Evolutionary conservation across 2,329 filamentous ascomycete species (phyloP), one percentile per base, ranked within the genome.

Genomic region (Cladophialophora immunda): DNA sequence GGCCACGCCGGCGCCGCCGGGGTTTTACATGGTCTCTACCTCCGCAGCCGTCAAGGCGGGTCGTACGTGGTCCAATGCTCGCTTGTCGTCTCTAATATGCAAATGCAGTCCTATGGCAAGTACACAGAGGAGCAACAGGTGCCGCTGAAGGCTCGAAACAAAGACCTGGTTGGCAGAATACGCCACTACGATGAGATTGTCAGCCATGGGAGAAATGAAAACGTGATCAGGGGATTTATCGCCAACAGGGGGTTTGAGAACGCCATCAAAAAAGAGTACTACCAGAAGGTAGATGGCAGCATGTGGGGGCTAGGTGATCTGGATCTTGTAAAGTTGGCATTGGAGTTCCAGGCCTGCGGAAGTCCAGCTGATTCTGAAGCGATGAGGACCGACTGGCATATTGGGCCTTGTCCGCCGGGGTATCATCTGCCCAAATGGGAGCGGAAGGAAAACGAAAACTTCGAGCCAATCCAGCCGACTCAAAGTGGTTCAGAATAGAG

Each of bases 111-210:
- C 1, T 67, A 52, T 41, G 59, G 64, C 5, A 63, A 38, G 8
- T 67, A 67, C 25, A 58, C 52, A 6, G 52, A 52, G 17, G 53
- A 17, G 11, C 64, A 66, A 30, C 64, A 52, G n/a, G 45, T 17
- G 22, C 15, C n/a, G 7, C 30, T 66, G 17, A 66, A 63, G 29
- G 58, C 58, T 4, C 64, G 64, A 13, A 66, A 66, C 41, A 34
- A 22, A 29, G 64, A 63, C 7, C 25, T 66, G 11, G 27, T 66
- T 4, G 64, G 64, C 52, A 36, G 59, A n/a, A 54, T 63, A 27
- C 64, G 64, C 7, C 64, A 66, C 30, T 63, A 66, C 45, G 64
- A 66, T 45, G 64, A 66, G 38, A 66, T 66, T 22, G 64, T 66
- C 58, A 52, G 36, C 9, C 64, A 66, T 45, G 58, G 59, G n/a